These are phyloP conservation scores for Seiridium unicorne DNA, from an alignment of 2,329 filamentous ascomycete genomes.

Conservation along the genomic window DNA sequence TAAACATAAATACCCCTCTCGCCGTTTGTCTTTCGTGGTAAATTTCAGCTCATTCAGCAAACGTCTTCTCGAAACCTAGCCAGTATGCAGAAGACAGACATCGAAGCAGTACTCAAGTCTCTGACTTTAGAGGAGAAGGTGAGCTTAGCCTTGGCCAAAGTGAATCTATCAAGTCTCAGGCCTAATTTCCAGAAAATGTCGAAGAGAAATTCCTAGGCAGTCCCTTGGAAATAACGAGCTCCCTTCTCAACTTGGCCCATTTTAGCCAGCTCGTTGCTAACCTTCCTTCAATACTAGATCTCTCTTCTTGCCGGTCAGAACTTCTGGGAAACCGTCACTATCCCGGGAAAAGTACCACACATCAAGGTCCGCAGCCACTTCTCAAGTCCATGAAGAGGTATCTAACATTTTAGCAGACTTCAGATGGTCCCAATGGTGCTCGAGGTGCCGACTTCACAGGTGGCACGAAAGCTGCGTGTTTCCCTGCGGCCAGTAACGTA, in stretches of 20 bases:
- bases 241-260: too few relatives aligned
- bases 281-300: background rate
- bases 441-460: constrained; percentile 27
- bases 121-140: constrained; percentile 12
- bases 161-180: too few relatives aligned
- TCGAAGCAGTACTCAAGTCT: constrained; percentile 11
- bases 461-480: constrained; percentile 29
- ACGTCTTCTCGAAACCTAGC: background rate
- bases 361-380: constrained; percentile 9
- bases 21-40: background rate
- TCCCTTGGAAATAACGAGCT: too few relatives aligned
- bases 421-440: constrained; percentile 33
- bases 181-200: too few relatives aligned
- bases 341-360: constrained; percentile 9
- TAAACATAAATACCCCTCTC: background rate
- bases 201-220: too few relatives aligned
- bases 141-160: background rate
- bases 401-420: constrained; percentile 5
- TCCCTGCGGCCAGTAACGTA: constrained; percentile 34
- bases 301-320: constrained; percentile 10
- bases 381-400: background rate
- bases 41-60: background rate
- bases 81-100: constrained; percentile 4
- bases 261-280: background rate
- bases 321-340: constrained; percentile 12